These are phyloP conservation scores for Hortaea werneckii DNA, from an alignment of 2,329 filamentous ascomycete species.

Conservation along the genomic window DNA sequence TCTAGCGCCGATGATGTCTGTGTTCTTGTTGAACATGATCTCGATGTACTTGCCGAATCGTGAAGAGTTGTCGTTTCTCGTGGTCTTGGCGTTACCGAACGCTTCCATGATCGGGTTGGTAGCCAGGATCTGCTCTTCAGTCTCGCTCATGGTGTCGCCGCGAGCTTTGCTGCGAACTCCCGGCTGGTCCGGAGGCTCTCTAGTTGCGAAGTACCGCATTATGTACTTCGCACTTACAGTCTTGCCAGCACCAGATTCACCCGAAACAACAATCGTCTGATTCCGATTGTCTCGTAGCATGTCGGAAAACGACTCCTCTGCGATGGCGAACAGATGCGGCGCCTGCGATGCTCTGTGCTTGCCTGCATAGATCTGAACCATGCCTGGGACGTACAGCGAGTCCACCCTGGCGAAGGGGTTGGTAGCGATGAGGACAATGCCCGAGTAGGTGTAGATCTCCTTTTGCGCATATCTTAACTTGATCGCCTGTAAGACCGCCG, in stretches of 20 bases:
- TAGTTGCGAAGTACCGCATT: conserved; percentile 98
- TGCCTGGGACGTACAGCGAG: conserved; percentile 94
- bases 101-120: conserved; percentile 99
- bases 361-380: conserved; percentile 99
- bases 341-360: conserved; percentile 95
- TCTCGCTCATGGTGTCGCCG: conserved; percentile 81
- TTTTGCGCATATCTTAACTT: conserved; percentile 94
- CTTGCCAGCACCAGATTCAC: conserved; percentile 96
- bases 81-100: conserved; percentile 99
- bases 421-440: conserved; percentile 95
- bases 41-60: conserved; percentile 99
- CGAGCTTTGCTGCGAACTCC: conserved; percentile 66
- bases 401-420: conserved; percentile 97
- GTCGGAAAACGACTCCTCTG: conserved; percentile 96
- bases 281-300: conserved; percentile 95
- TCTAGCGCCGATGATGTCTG: conserved; percentile 94
- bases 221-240: conserved; percentile 99
- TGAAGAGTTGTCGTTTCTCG: conserved; percentile 96
- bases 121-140: conserved; percentile 93
- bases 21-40: conserved; percentile 95
- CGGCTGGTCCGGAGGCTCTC: conserved; percentile 84
- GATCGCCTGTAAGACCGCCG: conserved; percentile 94
- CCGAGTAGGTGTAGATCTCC: conserved; percentile 99
- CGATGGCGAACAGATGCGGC: conserved; percentile 96
- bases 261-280: conserved; percentile 98